Evolutionary conservation across 2,329 filamentous ascomycete species (phyloP).

Genomic region (Reticulascus tulasneorum): DNA sequence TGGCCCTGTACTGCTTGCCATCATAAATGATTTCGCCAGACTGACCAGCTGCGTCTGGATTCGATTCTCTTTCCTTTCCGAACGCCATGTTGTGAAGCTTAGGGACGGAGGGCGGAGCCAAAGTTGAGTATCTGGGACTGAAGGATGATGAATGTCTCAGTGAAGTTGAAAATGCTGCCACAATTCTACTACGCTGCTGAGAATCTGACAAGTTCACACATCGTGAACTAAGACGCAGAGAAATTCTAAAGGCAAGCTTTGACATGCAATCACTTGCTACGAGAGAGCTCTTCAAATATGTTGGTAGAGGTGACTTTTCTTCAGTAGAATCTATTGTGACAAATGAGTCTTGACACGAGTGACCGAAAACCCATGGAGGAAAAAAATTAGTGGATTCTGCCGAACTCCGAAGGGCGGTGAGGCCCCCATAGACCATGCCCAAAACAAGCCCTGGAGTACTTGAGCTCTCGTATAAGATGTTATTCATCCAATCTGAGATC

Average conservation of each 20-base stretch:
- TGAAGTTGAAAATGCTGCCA: not conserved
- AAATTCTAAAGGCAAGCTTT: slow-evolving; percentile 1
- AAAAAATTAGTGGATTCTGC: too few species aligned
- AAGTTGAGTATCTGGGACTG: not conserved
- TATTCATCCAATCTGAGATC: too few species aligned
- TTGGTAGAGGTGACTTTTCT: too few species aligned
- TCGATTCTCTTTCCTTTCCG: slow-evolving; percentile 25
- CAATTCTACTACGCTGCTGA: not conserved
- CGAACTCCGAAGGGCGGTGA: too few species aligned
- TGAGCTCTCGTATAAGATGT: too few species aligned
- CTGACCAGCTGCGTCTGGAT: too few species aligned
- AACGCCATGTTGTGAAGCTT: slow-evolving; percentile 11
- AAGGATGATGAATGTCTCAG: not conserved
- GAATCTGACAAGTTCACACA: slow-evolving; percentile 2
- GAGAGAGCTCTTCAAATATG: too few species aligned
- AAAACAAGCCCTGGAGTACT: too few species aligned
- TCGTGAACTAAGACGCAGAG: slow-evolving; percentile 7
- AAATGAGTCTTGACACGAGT: too few species aligned
- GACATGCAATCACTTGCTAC: slow-evolving; percentile 9
- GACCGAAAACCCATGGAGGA: too few species aligned
- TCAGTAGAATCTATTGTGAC: too few species aligned
- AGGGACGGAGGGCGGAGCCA: not conserved
- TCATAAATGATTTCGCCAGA: slow-evolving; percentile 33
- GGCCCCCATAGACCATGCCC: too few species aligned
- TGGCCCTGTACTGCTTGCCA: slow-evolving; percentile 46